Evolutionary conservation across 208 protist species (phyloP).

Genomic region (Trypanosoma mega): DNA sequence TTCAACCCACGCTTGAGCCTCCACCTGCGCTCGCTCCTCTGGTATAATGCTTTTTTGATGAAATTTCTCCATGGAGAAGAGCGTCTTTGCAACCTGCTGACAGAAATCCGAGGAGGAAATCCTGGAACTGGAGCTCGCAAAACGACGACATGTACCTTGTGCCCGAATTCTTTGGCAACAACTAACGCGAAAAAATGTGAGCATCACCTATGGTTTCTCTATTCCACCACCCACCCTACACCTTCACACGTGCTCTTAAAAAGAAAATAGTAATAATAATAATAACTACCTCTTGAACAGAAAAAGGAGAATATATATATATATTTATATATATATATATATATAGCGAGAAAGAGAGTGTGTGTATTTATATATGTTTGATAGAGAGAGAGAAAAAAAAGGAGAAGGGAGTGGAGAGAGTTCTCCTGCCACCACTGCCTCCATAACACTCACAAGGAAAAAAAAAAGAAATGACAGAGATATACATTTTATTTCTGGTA

Average conservation of each 20-base stretch:
- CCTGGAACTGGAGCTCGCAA: background rate
- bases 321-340: constrained; percentile 17
- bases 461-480: constrained; percentile 3
- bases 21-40: constrained; percentile 16
- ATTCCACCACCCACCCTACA: no score
- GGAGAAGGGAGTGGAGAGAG: no score
- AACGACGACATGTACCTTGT: no score
- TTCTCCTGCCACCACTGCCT: no score
- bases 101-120: background rate
- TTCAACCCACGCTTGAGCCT: constrained; percentile 51
- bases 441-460: no score
- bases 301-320: background rate
- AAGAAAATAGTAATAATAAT: constrained; percentile 8
- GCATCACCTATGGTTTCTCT: no score
- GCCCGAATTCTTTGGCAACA: no score
- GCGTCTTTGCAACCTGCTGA: constrained; percentile 5
- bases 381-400: no score
- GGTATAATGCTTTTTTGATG: constrained; percentile 10
- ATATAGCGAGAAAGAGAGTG: constrained; percentile 2
- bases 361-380: no score
- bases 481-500: background rate
- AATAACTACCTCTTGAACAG: no score
- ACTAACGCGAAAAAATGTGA: no score
- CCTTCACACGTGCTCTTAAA: background rate
- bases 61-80: constrained; percentile 28